Conservation (phyloP, 2,329 filamentous ascomycete species). For the Colletotrichum sp. region DNA sequence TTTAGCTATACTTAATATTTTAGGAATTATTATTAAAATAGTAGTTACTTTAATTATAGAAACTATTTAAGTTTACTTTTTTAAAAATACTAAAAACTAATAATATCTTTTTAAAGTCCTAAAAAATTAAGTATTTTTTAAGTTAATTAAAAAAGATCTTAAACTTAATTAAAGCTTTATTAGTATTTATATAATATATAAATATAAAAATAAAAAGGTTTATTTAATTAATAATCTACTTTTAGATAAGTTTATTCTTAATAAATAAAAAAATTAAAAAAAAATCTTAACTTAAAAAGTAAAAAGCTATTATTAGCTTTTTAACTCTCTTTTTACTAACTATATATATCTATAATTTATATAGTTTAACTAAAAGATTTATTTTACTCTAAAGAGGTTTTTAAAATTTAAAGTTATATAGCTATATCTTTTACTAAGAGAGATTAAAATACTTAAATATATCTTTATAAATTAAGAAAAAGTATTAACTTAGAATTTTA, state of each 20-base stretch:
- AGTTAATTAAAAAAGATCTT: not conserved
- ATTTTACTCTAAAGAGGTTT: not conserved
- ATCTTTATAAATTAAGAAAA: not conserved
- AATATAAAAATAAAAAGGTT: not conserved
- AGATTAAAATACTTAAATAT: not conserved
- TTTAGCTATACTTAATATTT: not conserved
- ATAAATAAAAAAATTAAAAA: not conserved
- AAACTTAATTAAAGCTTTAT: not conserved
- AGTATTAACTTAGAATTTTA: not conserved
- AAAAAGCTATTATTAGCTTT: not conserved
- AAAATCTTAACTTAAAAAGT: not conserved
- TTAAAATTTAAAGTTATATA: not conserved
- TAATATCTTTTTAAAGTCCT: accelerated
- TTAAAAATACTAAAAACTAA: not conserved
- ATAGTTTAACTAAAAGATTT: not conserved
- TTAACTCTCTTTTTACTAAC: not conserved
- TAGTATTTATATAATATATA: not conserved
- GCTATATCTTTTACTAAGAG: not conserved
- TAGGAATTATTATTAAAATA: not conserved
- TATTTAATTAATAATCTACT: not conserved
- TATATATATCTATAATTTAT: not conserved
- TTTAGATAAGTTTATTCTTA: not conserved
- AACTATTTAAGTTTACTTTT: not conserved
- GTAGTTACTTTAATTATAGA: not conserved
- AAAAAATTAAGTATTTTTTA: not conserved